Conservation (phyloP, 164 flowering plant genomes). For the Houttuynia cordata region DNA sequence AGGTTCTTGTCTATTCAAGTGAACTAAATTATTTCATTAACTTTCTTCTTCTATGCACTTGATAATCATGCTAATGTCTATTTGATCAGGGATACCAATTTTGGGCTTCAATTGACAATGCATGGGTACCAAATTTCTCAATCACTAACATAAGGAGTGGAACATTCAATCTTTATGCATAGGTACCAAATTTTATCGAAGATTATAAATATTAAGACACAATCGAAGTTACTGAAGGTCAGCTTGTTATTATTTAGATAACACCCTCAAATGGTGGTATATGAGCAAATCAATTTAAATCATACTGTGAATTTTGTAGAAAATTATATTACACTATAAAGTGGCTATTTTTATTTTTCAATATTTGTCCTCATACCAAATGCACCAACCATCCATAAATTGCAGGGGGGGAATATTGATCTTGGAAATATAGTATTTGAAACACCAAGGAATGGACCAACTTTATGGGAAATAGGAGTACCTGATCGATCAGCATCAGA, state of each 20-base stretch:
- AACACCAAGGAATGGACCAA: conserved; percentile 83
- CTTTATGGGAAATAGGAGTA: conserved; percentile 84
- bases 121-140: conserved; percentile 47
- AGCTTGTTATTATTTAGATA: neutral
- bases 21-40: neutral
- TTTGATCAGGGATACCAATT: conserved; percentile 75
- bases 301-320: too few relatives aligned
- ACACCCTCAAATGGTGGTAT: neutral
- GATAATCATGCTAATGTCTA: neutral
- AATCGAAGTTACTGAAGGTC: neutral
- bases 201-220: conserved; percentile 32
- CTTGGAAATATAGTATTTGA: conserved; percentile 48
- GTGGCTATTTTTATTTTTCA: neutral
- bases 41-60: neutral
- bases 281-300: too few relatives aligned
- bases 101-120: conserved; percentile 50
- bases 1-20: conserved; percentile 33
- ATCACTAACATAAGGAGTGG: conserved; percentile 40
- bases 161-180: conserved; percentile 63
- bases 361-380: neutral
- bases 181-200: conserved; percentile 67
- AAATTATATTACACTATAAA: too few relatives aligned
- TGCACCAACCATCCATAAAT: neutral
- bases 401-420: conserved; percentile 47
- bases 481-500: conserved; percentile 84